Evolutionary conservation across 768 basidiomycete genomes (phyloP).

Genomic region (Phylloporus arenicola): DNA sequence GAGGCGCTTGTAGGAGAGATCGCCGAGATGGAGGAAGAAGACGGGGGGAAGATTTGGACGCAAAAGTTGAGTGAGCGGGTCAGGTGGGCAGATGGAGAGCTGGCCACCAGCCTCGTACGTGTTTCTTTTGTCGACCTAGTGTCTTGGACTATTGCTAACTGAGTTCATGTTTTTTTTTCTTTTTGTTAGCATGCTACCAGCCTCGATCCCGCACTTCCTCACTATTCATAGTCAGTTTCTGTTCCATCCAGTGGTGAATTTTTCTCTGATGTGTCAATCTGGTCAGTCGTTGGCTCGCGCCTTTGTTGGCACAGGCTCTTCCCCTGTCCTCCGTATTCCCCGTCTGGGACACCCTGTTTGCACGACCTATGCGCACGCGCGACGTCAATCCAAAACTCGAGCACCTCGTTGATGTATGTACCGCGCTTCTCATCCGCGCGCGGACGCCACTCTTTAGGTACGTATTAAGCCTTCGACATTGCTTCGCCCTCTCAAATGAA

Average conservation of each 20-base stretch:
- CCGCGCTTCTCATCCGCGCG: constrained; percentile 60
- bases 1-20: constrained; percentile 71
- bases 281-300: constrained; percentile 67
- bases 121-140: neutral
- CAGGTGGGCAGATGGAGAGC: constrained; percentile 57
- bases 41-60: constrained; percentile 58
- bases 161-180: neutral
- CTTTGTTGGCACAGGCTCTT: constrained; percentile 68
- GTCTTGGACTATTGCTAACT: neutral
- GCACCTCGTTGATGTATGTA: constrained; percentile 63
- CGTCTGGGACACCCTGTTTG: constrained; percentile 70
- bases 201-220: constrained; percentile 65
- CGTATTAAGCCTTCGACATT: constrained; percentile 10
- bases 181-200: constrained; percentile 50
- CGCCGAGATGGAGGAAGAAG: constrained; percentile 66
- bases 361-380: constrained; percentile 50
- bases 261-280: neutral
- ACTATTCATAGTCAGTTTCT: constrained; percentile 69
- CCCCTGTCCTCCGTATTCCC: constrained; percentile 54
- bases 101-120: constrained; percentile 53
- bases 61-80: constrained; percentile 55
- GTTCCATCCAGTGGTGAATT: neutral
- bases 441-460: constrained; percentile 53
- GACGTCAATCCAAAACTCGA: constrained; percentile 58
- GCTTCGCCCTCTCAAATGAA: too few relatives aligned